Percentiles rank a stretch among this genome's conserved stretches.
These are phyloP conservation scores for Aschersonia sp. DNA, from an alignment of 2,329 filamentous ascomycete species.

Conservation along the genomic window DNA sequence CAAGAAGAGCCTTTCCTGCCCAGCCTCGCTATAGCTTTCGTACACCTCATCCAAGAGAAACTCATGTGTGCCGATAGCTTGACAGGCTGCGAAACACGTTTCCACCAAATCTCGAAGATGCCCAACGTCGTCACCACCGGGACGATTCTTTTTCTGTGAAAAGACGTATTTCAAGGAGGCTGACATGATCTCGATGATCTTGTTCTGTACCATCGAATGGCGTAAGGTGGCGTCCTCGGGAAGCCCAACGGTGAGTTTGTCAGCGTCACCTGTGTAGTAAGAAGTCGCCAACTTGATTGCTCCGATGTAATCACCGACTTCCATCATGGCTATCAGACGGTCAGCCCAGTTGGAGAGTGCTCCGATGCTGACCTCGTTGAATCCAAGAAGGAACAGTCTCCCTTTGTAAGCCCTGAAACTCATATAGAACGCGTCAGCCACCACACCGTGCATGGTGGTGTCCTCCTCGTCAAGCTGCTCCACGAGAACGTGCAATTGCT, in stretches of 20 bases:
- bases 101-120: constrained; percentile 68
- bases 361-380: constrained; percentile 83
- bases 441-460: constrained; percentile 81
- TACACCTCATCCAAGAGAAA: constrained; percentile 89
- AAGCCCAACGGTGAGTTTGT: constrained; percentile 85
- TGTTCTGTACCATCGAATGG: constrained; percentile 74
- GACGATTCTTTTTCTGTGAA: constrained; percentile 41
- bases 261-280: constrained; percentile 83
- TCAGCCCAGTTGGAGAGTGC: constrained; percentile 96
- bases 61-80: constrained; percentile 61
- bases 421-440: constrained; percentile 96
- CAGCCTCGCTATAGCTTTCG: constrained; percentile 73
- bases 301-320: constrained; percentile 87
- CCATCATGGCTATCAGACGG: constrained; percentile 83
- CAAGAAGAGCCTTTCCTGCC: constrained; percentile 62
- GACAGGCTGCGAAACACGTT: constrained; percentile 71
- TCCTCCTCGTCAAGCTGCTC: constrained; percentile 84
- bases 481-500: constrained; percentile 69
- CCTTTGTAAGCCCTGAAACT: constrained; percentile 95
- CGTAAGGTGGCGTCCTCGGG: constrained; percentile 68
- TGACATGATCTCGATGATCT: constrained; percentile 82
- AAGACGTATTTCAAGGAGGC: constrained; percentile 88
- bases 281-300: constrained; percentile 83
- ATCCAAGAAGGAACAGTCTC: constrained; percentile 80
- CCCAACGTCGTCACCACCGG: constrained; percentile 29